These are phyloP conservation scores for Phenoliferia sp. DNA, from an alignment of 1,284 basidiomycete genomes.

Conservation along the genomic window DNA sequence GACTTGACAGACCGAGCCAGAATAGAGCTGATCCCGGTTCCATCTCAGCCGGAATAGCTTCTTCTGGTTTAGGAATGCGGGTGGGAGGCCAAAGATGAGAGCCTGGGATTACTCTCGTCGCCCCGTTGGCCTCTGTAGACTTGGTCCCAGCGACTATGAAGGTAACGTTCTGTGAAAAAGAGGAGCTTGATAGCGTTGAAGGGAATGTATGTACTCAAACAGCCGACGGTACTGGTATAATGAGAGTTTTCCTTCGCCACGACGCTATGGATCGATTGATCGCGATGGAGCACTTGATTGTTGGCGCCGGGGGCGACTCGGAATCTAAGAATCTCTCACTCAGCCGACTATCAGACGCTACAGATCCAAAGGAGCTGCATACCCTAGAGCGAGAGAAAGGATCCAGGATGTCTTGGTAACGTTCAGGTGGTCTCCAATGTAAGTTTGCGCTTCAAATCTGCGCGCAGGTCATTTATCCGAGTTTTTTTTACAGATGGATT, in stretches of 20 bases:
- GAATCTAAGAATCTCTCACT: not conserved
- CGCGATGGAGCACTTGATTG: slow-evolving; percentile 9
- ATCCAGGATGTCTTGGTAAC: not conserved
- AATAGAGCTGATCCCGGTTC: slow-evolving; percentile 1
- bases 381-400: not conserved
- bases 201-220: not conserved
- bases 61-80: not conserved
- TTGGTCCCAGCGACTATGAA: not conserved
- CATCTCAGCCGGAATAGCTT: slow-evolving; percentile 1
- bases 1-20: not conserved
- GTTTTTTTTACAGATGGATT: no score
- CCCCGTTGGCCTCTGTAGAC: slow-evolving; percentile 4
- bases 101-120: slow-evolving; percentile 4
- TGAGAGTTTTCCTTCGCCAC: not conserved
- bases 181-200: not conserved
- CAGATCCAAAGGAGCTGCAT: not conserved
- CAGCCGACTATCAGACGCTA: not conserved
- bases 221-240: slow-evolving; percentile 4
- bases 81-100: not conserved
- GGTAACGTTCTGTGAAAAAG: no score
- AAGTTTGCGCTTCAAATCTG: not conserved
- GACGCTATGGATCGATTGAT: slow-evolving; percentile 2
- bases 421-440: not conserved
- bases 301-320: not conserved
- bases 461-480: not conserved